These are phyloP conservation scores for Eucalyptus curtisii DNA, from an alignment of 345 rosid species.

Conservation along the genomic window DNA sequence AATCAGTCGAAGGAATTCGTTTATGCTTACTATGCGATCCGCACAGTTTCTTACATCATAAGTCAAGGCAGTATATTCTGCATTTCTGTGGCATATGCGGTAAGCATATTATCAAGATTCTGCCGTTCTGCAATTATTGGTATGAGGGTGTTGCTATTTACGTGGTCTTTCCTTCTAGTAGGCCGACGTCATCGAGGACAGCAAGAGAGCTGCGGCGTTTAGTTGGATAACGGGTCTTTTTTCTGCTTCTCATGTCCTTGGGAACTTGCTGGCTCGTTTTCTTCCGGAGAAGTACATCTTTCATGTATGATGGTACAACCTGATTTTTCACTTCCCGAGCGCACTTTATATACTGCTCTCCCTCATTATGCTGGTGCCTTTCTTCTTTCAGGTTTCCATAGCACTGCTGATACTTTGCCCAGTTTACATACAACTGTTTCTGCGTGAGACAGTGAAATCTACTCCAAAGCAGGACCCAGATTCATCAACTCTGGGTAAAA, in stretches of 20 bases:
- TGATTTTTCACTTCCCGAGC: not conserved
- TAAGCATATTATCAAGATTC: conserved; percentile 1
- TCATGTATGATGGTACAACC: conserved; percentile 5
- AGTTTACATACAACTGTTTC: conserved; percentile 26
- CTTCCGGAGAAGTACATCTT: conserved; percentile 42
- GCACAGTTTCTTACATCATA: conserved; percentile 36
- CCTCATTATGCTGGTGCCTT: not conserved
- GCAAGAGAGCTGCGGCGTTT: conserved; percentile 34
- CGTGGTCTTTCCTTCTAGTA: conserved; percentile 3
- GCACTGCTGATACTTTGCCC: conserved; percentile 30
- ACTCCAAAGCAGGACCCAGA: conserved; percentile 13
- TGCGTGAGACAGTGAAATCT: conserved; percentile 19
- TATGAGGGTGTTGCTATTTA: not conserved
- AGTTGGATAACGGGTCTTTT: conserved; percentile 50
- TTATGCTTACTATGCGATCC: conserved; percentile 38
- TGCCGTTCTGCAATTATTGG: not conserved
- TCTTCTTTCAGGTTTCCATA: conserved; percentile 28
- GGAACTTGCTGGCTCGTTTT: conserved; percentile 31
- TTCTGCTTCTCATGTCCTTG: conserved; percentile 42
- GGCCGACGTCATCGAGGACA: conserved; percentile 35
- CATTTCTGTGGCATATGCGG: conserved; percentile 42
- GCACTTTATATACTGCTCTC: not conserved
- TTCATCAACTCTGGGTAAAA: conserved; percentile 11
- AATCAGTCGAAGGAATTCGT: conserved; percentile 28
- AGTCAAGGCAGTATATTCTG: conserved; percentile 56